Evolutionary conservation across 139 green algal genomes (phyloP), one percentile per base, ranked within the genome.

Genomic region (Coccomyxa sp.): DNA sequence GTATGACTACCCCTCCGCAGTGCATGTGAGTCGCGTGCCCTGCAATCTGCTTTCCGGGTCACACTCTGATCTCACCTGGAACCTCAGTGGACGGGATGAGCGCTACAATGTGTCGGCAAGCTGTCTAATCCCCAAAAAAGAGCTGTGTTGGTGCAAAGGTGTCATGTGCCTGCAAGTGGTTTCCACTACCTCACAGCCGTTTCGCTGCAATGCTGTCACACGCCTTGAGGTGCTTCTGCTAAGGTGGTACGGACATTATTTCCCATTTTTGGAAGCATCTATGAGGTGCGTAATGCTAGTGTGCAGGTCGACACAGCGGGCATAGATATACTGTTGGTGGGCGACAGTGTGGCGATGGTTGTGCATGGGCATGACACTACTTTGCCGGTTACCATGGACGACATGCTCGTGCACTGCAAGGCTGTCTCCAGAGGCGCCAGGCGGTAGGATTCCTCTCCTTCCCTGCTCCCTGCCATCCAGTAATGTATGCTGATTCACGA

Each of bases 341-440:
- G 96, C 5, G 96, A 99, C 86, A 95, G 85, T 4, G 95, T 92
- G 41, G 95, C 88, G 31, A 99, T 99, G 96, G 96, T 99, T 39
- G 94, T 99, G 35, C 96, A 99, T 78, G 96, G 96, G n/a, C 91
- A 99, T 82, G 96, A 99, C 90, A 99, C 96, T 37, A 99, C 96
- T 0, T 89, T 99, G 70, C 96, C 96, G 27, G 88, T 99, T 64
- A 98, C 95, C 0, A 54, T 99, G 37, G 94, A 98, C 3, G 95
- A 98, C 39, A 99, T 99, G 94, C 80, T 99, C n/a, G 24, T 87
- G 75, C 96, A 99, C 88, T 98, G 94, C 87, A 85, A 83, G 38
- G 89, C 95, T 41, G 96, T 95, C 34, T 86, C 90, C 7, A 83
- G 96, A 8, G 96, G 96, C 0, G 91, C 95, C 8, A 71, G 78